Evolutionary conservation across 352 stramenopile species (phyloP).

Genomic region (Phytophthora podocarpi): DNA sequence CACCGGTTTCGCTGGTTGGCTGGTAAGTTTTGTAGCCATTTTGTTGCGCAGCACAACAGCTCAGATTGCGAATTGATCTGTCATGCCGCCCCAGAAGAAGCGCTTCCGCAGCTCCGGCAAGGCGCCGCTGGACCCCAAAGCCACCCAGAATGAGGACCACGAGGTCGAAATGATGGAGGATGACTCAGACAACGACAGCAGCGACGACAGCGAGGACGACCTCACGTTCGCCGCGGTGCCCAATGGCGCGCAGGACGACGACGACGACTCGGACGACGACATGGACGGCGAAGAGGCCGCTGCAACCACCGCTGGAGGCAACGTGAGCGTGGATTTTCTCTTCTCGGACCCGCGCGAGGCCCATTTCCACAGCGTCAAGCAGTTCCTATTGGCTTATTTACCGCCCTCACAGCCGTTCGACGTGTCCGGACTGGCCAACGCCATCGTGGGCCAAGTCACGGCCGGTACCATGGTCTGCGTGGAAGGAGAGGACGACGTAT

Average conservation of each 20-base stretch:
- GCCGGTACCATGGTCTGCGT: slow-evolving; percentile 83
- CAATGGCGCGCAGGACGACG: slow-evolving; percentile 38
- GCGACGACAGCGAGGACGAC: slow-evolving; percentile 60
- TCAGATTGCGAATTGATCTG: background rate
- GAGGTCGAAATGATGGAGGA: slow-evolving; percentile 63
- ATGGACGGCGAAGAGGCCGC: slow-evolving; percentile 57
- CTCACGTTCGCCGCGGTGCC: slow-evolving; percentile 54
- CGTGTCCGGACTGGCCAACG: slow-evolving; percentile 78
- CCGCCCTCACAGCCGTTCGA: slow-evolving; percentile 79
- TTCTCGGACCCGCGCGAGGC: slow-evolving; percentile 81
- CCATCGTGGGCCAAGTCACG: slow-evolving; percentile 76
- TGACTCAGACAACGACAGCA: slow-evolving; percentile 43
- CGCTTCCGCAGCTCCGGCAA: slow-evolving; percentile 32
- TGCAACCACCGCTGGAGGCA: slow-evolving; percentile 25
- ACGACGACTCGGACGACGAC: slow-evolving; percentile 63
- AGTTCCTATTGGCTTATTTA: slow-evolving; percentile 81
- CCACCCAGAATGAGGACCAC: slow-evolving; percentile 10
- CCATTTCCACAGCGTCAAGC: slow-evolving; percentile 89
- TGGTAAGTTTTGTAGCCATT: too few species aligned
- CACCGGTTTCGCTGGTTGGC: too few species aligned
- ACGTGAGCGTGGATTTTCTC: slow-evolving; percentile 83
- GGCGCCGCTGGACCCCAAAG: slow-evolving; percentile 20
- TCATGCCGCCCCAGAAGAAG: slow-evolving; percentile 46
- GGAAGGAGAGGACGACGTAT: slow-evolving; percentile 80
- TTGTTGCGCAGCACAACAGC: too few species aligned